These are phyloP conservation scores for Nematodospora anomalae DNA, from an alignment of 1,139 yeast genomes.

Conservation along the genomic window DNA sequence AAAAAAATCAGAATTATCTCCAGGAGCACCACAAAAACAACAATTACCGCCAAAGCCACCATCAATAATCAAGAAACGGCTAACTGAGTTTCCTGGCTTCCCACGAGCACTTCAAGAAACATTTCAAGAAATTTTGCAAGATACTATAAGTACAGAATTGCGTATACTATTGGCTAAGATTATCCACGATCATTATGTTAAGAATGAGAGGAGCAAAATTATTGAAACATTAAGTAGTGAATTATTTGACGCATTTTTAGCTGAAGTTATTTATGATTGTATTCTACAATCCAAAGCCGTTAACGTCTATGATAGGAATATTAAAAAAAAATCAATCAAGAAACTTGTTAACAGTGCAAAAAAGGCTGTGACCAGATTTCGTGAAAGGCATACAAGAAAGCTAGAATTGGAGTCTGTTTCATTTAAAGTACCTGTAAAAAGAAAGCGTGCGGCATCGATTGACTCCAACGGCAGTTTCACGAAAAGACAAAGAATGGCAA, in stretches of 20 bases:
- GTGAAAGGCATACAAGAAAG: slow-evolving; percentile 31
- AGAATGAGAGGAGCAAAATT: slow-evolving; percentile 27
- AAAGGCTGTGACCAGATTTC: slow-evolving; percentile 22
- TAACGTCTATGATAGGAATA: slow-evolving; percentile 20
- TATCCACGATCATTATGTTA: slow-evolving; percentile 21
- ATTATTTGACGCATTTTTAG: slow-evolving; percentile 58
- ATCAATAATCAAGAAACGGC: slow-evolving; percentile 11
- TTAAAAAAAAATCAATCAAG: slow-evolving; percentile 27
- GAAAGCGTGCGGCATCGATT: slow-evolving; percentile 23
- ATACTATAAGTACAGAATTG: slow-evolving; percentile 33
- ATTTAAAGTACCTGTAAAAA: slow-evolving; percentile 22
- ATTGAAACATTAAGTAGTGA: slow-evolving; percentile 46
- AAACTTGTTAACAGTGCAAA: slow-evolving; percentile 27
- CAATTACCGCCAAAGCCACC: slow-evolving; percentile 1
- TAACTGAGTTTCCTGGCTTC: slow-evolving; percentile 21
- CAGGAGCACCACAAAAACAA: not conserved
- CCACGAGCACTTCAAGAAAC: slow-evolving; percentile 23
- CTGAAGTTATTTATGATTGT: slow-evolving; percentile 50
- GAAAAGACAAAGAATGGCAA: slow-evolving; percentile 15
- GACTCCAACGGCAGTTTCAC: slow-evolving; percentile 4
- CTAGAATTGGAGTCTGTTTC: slow-evolving; percentile 44
- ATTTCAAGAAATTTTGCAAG: slow-evolving; percentile 28
- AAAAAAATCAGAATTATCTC: slow-evolving; percentile 1
- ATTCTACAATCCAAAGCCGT: slow-evolving; percentile 46
- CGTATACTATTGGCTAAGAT: slow-evolving; percentile 25